Percentiles rank a stretch among this genome's conserved stretches.
These are phyloP conservation scores for Colletotrichum horii DNA, from an alignment of 2,329 filamentous ascomycete genomes.

Conservation along the genomic window DNA sequence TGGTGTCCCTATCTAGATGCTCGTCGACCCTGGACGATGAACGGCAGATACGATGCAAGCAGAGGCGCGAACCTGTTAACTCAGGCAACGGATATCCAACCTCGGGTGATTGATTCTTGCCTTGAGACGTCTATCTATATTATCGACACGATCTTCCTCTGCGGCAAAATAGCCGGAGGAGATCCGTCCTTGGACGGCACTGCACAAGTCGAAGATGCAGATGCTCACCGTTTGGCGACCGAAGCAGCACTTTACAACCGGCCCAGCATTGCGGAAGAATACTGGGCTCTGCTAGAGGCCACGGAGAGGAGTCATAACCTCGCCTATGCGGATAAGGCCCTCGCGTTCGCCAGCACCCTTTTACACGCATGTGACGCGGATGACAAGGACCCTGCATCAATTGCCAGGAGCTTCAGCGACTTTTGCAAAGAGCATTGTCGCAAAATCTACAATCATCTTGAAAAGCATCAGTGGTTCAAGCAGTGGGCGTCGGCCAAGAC, in stretches of 20 bases:
- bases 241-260: neutral
- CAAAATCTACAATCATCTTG: neutral
- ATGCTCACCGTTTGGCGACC: neutral
- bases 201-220: neutral
- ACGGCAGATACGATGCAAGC: neutral
- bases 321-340: neutral
- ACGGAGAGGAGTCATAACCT: neutral
- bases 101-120: neutral
- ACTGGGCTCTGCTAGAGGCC: neutral
- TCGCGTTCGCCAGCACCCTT: neutral
- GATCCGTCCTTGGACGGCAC: neutral
- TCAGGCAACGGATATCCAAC: neutral
- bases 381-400: neutral
- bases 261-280: neutral
- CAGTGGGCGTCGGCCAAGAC: neutral
- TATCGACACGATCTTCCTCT: neutral
- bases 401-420: neutral
- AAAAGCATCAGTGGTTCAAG: neutral
- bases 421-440: neutral
- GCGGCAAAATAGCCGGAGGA: neutral
- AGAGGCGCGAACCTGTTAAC: neutral
- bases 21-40: neutral
- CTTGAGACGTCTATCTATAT: neutral
- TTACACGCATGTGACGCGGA: neutral
- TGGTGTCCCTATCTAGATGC: neutral